Evolutionary conservation across 1,284 basidiomycete species (phyloP).

Genomic region (Microbotryum silenes-acaulis): DNA sequence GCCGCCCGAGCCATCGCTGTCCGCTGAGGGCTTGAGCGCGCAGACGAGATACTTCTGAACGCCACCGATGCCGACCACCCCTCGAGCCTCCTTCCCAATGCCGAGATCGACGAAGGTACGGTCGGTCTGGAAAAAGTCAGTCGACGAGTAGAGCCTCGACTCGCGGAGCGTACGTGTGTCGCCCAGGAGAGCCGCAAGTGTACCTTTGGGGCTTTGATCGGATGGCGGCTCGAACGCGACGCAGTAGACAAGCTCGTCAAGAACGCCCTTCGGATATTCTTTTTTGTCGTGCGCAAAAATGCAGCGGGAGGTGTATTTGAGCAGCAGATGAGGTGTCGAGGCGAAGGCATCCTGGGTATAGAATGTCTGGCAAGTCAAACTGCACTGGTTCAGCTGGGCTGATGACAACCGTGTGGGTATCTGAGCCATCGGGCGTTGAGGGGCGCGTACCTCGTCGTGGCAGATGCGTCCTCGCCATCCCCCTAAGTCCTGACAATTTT

Average conservation of each 20-base stretch:
- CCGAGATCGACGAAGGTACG: slow-evolving; percentile 63
- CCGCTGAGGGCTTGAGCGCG: slow-evolving; percentile 52
- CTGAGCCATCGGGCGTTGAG: not conserved
- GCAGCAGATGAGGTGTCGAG: slow-evolving; percentile 52
- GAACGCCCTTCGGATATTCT: slow-evolving; percentile 65
- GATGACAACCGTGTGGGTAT: not conserved
- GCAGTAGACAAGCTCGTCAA: slow-evolving; percentile 70
- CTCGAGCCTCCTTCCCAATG: slow-evolving; percentile 72
- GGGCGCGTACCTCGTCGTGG: slow-evolving; percentile 58
- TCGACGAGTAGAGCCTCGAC: slow-evolving; percentile 66
- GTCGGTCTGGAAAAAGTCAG: slow-evolving; percentile 67
- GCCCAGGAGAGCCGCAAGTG: not conserved
- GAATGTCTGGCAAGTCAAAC: slow-evolving; percentile 51
- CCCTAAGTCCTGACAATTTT: slow-evolving; percentile 54
- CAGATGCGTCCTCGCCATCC: slow-evolving; percentile 57
- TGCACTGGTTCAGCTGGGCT: not conserved
- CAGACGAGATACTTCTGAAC: slow-evolving; percentile 85
- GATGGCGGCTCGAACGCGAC: slow-evolving; percentile 64
- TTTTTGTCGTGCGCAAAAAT: slow-evolving; percentile 76
- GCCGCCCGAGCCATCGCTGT: slow-evolving; percentile 36
- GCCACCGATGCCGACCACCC: slow-evolving; percentile 79
- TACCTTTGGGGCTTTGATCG: not conserved
- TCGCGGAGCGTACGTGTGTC: slow-evolving; percentile 42
- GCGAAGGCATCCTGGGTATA: slow-evolving; percentile 77
- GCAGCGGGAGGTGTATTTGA: slow-evolving; percentile 64